Evolutionary conservation across 345 rosid genomes (phyloP), one percentile per base, ranked within the genome.

Genomic region (Eucalyptus regnans): DNA sequence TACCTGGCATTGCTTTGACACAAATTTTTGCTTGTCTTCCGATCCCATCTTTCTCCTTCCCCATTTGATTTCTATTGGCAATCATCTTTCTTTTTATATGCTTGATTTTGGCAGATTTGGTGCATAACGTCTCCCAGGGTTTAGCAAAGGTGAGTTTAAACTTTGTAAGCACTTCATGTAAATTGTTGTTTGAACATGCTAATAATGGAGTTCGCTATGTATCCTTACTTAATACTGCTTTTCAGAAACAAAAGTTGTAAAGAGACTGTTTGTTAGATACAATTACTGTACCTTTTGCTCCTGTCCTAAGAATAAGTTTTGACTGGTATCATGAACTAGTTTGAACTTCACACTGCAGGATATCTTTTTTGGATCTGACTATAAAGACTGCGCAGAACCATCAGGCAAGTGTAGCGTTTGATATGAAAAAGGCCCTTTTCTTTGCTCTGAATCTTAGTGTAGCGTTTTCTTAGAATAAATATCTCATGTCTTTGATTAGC

Each of bases 361-460:
- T 90, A 87, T 94, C 88, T 91, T 96, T 90, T 95, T 96, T 90
- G 94, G 95, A 93, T 92, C 99, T 15, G 92, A 94, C 90, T 93
- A 92, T 87, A 91, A 92, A 46, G 93, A 93, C 85, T 93, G 92
- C 41, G 92, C 91, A 33, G 97, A 95, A 86, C 95, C 92, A 89
- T 95, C 99, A 94, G 99, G 99, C 96, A 89, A 64, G 83, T 41
- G 83, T 76, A 76, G 84, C 27, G 1, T 76, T 76, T 76, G 43
- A 41, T 20, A 76, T 37, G 48, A 25, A 20, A 43, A 41, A 41
- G 84, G 16, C 84, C 43, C 29, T 41, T n/a, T 37, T 76, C 86
- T 81, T 43, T 15, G 58, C 62, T 58, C 23, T 84, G 60, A 79
- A 66, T 51, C 29, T 66, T 85, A 51, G 84, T 11, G 48, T 76